These are phyloP conservation scores for Stachybotrys chartarum DNA, from an alignment of 2,329 filamentous ascomycete genomes.

Conservation along the genomic window DNA sequence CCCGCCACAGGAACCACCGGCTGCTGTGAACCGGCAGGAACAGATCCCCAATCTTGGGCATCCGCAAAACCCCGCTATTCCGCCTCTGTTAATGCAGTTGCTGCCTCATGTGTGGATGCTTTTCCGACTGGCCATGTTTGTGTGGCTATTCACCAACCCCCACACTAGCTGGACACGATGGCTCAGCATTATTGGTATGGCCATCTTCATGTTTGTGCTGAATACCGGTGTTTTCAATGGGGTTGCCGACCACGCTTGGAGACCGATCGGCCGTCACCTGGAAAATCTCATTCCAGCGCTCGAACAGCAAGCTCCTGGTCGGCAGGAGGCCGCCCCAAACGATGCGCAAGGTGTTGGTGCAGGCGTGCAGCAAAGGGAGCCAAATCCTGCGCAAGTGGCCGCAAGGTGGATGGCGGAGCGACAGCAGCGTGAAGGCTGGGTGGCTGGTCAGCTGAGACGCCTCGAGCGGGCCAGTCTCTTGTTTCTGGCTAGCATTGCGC, in stretches of 20 bases:
- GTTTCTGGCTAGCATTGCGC: slow-evolving; percentile 59
- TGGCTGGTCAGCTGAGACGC: slow-evolving; percentile 37
- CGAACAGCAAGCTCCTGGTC: slow-evolving; percentile 27
- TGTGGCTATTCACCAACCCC: slow-evolving; percentile 58
- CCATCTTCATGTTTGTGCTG: slow-evolving; percentile 48
- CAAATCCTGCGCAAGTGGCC: slow-evolving; percentile 43
- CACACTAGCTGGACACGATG: slow-evolving; percentile 53
- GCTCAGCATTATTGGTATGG: slow-evolving; percentile 46
- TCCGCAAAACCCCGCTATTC: slow-evolving; percentile 31
- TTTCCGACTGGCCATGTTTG: slow-evolving; percentile 48
- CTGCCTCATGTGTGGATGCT: slow-evolving; percentile 58
- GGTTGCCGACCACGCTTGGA: slow-evolving; percentile 46
- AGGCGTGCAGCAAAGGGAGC: slow-evolving; percentile 19
- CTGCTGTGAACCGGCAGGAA: slow-evolving; percentile 2
- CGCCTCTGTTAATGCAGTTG: slow-evolving; percentile 27
- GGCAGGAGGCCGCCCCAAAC: slow-evolving; percentile 1
- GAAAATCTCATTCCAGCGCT: slow-evolving; percentile 49
- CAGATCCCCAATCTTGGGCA: slow-evolving; percentile 19
- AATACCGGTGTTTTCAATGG: slow-evolving; percentile 54
- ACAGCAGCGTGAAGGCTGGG: slow-evolving; percentile 21
- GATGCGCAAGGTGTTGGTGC: slow-evolving; percentile 11
- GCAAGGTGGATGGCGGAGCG: slow-evolving; percentile 43
- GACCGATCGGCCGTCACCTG: slow-evolving; percentile 50
- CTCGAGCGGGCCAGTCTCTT: slow-evolving; percentile 54
- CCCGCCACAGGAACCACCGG: slow-evolving; percentile 17